phyloP scores from a whole-genome alignment of 2,329 filamentous ascomycete genomes.

The Thielaviopsis euricoi region DNA sequence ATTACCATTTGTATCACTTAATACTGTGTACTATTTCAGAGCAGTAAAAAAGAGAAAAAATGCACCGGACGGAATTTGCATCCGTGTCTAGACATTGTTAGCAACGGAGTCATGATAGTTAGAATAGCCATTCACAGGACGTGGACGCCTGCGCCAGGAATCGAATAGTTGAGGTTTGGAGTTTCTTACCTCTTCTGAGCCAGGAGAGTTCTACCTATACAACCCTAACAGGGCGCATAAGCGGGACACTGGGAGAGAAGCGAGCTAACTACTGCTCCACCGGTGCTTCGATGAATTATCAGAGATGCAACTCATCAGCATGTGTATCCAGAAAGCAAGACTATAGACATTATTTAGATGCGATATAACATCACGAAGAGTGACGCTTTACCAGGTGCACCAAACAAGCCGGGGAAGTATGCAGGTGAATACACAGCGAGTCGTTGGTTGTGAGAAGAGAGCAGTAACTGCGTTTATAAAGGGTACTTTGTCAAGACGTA shows the following conservation, averaged over 20 bases:
- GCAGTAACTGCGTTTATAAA: background rate
- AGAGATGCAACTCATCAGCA: background rate
- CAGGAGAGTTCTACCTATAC: background rate
- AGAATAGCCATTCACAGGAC: background rate
- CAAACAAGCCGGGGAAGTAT: background rate
- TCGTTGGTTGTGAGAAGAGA: conserved; percentile 1
- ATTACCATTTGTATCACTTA: too few species aligned
- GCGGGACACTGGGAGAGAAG: conserved; percentile 2
- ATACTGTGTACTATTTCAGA: too few species aligned
- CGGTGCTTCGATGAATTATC: conserved; percentile 1
- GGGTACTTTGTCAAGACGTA: background rate
- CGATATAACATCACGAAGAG: background rate
- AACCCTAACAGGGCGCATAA: background rate
- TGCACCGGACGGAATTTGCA: conserved; percentile 5
- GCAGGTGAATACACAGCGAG: background rate
- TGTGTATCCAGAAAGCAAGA: too few species aligned
- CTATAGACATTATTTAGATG: too few species aligned
- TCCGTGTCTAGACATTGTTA: conserved; percentile 2
- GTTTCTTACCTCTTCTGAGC: conserved; percentile 5
- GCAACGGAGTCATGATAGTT: background rate
- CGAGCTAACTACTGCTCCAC: conserved; percentile 8
- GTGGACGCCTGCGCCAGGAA: background rate
- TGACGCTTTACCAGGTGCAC: background rate
- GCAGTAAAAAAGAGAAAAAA: background rate
- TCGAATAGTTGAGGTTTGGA: background rate